Percentiles rank a stretch among this genome's conserved stretches.
phyloP scores from a whole-genome alignment of 2,329 filamentous ascomycete genomes.

The Sporothrix brasiliensis region DNA sequence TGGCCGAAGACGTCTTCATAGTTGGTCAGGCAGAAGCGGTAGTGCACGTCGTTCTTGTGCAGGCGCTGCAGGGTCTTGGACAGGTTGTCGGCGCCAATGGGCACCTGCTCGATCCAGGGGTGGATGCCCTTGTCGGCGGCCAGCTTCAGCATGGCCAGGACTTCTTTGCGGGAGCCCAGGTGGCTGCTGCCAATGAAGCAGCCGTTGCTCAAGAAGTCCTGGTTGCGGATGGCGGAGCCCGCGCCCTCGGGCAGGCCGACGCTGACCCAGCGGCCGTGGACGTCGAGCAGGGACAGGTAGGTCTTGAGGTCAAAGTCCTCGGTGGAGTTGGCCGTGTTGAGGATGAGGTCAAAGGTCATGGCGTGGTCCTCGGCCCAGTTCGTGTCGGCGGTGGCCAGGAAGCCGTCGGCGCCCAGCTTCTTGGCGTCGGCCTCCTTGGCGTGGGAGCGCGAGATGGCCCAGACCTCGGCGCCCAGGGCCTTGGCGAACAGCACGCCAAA shows the following conservation, averaged over 20 bases:
- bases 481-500: conserved; percentile 71
- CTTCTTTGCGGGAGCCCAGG: conserved; percentile 70
- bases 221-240: conserved; percentile 69
- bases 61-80: conserved; percentile 70
- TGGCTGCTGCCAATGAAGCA: conserved; percentile 72
- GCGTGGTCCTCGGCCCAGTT: conserved; percentile 60
- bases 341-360: conserved; percentile 73
- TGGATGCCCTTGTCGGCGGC: conserved; percentile 69
- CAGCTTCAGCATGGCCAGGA: conserved; percentile 70
- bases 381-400: conserved; percentile 60
- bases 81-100: conserved; percentile 72
- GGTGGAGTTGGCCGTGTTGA: conserved; percentile 73
- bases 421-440: conserved; percentile 62
- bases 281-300: conserved; percentile 78
- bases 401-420: conserved; percentile 64
- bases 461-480: conserved; percentile 65
- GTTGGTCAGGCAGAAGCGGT: conserved; percentile 73
- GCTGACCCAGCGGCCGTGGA: conserved; percentile 78
- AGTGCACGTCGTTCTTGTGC: conserved; percentile 70
- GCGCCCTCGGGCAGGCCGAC: conserved; percentile 79
- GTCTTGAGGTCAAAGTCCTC: conserved; percentile 68
- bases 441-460: conserved; percentile 63
- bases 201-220: conserved; percentile 75
- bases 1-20: conserved; percentile 69
- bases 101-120: conserved; percentile 72